Evolutionary conservation across 768 basidiomycete species (phyloP).

Genomic region (Mycena rebaudengoi): DNA sequence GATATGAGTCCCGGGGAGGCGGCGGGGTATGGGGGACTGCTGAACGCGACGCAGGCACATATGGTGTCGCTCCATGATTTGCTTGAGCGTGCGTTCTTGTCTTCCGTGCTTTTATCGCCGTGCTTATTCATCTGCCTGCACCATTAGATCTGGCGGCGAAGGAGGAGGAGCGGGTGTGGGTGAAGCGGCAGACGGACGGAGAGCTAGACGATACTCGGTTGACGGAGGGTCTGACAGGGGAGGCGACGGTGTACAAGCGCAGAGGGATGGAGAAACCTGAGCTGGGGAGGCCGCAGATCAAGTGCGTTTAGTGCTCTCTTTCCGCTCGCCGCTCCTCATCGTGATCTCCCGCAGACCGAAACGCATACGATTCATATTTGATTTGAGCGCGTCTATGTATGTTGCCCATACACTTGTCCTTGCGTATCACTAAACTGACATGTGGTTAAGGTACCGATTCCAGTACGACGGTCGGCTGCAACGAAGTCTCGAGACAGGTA

Average conservation of each 20-base stretch:
- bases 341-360: constrained; percentile 58
- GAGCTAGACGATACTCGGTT: constrained; percentile 73
- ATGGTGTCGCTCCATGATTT: constrained; percentile 67
- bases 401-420: constrained; percentile 14
- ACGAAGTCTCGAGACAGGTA: constrained; percentile 72
- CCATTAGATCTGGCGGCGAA: constrained; percentile 67
- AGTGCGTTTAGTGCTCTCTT: constrained; percentile 46
- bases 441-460: constrained; percentile 65
- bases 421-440: not conserved
- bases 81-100: constrained; percentile 62
- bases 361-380: constrained; percentile 73
- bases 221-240: constrained; percentile 74
- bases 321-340: not conserved
- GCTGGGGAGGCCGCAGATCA: constrained; percentile 71
- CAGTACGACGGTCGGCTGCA: constrained; percentile 75
- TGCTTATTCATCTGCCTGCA: not conserved
- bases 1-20: constrained; percentile 67
- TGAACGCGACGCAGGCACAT: constrained; percentile 65
- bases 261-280: constrained; percentile 77
- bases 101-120: not conserved
- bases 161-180: constrained; percentile 76
- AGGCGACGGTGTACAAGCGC: constrained; percentile 75
- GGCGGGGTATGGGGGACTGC: constrained; percentile 59
- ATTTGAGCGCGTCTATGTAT: constrained; percentile 75
- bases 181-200: constrained; percentile 76